Percentiles rank a stretch among this genome's conserved stretches.
phyloP scores from a whole-genome alignment of 768 basidiomycete genomes.

The Kockovaella imperatae region DNA sequence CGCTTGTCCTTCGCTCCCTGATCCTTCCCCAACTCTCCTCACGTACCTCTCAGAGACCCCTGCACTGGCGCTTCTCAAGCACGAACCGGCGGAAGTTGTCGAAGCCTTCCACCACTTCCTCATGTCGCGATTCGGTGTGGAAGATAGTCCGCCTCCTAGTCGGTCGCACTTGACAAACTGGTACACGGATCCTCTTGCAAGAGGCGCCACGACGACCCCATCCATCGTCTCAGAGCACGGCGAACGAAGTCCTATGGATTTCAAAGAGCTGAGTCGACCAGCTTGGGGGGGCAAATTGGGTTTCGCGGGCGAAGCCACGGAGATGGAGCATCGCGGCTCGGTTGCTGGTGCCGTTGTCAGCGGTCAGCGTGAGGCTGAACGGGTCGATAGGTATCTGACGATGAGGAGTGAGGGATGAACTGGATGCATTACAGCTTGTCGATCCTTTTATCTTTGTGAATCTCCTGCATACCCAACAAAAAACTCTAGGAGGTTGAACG shows the following conservation, averaged over 20 bases:
- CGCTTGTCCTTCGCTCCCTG: conserved; percentile 15
- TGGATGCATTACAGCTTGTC: too few relatives aligned
- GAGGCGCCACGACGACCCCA: conserved; percentile 46
- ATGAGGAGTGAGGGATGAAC: too few relatives aligned
- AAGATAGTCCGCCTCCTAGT: conserved; percentile 11
- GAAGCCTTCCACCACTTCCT: conserved; percentile 33
- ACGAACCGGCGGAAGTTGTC: conserved; percentile 19
- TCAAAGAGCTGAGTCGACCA: conserved; percentile 42
- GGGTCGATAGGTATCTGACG: conserved; percentile 38
- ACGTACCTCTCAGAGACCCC: conserved; percentile 41
- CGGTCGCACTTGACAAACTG: conserved; percentile 39
- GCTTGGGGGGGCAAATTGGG: conserved; percentile 43
- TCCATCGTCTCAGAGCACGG: conserved; percentile 21
- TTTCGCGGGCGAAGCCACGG: conserved; percentile 49
- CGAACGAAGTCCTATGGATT: conserved; percentile 44
- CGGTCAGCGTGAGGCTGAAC: conserved; percentile 44
- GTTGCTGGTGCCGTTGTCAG: conserved; percentile 46
- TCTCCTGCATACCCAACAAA: too few relatives aligned
- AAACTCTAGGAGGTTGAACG: too few relatives aligned
- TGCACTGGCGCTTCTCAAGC: conserved; percentile 21
- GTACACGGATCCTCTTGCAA: conserved; percentile 41
- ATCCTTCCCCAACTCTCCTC: conserved; percentile 29
- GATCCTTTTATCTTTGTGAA: too few relatives aligned
- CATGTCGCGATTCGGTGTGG: conserved; percentile 19
- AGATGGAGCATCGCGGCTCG: conserved; percentile 45